Percentiles rank a stretch among this genome's conserved stretches.
Evolutionary conservation across 345 rosid species (phyloP).

Genomic region (Euphorbia lathyris): DNA sequence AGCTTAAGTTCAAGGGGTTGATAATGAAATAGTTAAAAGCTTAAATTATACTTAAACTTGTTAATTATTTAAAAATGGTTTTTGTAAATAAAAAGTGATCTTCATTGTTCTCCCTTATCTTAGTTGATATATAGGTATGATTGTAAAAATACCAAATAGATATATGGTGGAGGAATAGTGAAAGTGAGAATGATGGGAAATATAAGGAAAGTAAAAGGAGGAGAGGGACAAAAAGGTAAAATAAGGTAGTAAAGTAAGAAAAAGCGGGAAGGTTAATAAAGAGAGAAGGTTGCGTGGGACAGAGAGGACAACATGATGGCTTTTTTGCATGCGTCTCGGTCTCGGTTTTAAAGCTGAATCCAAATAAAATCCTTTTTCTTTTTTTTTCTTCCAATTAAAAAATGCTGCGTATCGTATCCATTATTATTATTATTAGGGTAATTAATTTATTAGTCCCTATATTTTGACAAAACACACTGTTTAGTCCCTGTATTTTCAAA

Average conservation of each 20-base stretch:
- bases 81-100: too few species aligned
- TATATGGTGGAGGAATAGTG: background rate
- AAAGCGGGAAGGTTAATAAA: constrained; percentile 35
- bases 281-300: constrained; percentile 58
- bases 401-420: constrained; percentile 1
- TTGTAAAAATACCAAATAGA: too few species aligned
- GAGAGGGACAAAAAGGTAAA: background rate
- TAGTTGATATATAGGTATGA: too few species aligned
- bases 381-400: background rate
- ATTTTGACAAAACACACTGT: too few species aligned
- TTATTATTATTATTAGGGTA: too few species aligned
- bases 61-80: too few species aligned
- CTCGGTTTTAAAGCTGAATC: constrained; percentile 57
- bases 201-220: background rate
- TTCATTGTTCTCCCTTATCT: too few species aligned
- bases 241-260: background rate
- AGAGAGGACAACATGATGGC: constrained; percentile 69
- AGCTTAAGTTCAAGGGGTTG: too few species aligned
- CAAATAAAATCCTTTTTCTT: background rate
- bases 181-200: background rate
- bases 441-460: too few species aligned
- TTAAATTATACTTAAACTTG: too few species aligned
- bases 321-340: constrained; percentile 83
- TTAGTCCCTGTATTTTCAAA: too few species aligned
- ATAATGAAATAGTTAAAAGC: too few species aligned